Base-by-base conservation (phyloP, 805 yeast genomes). In the Wickerhamiella hasegawae region DNA sequence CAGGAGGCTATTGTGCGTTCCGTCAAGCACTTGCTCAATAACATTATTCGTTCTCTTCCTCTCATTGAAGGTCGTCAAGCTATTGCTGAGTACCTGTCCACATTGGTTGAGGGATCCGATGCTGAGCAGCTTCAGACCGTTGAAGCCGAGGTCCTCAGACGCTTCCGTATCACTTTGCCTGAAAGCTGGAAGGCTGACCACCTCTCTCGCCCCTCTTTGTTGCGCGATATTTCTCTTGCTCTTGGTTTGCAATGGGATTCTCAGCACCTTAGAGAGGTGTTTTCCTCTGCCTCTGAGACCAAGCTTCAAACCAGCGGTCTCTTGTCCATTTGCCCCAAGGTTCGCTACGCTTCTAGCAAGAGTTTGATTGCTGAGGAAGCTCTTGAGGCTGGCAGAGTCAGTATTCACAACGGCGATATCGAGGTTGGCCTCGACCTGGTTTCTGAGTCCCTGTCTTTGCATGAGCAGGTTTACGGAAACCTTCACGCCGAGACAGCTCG, bases 241-340 rank as follows among this genome's bases (percentile, higher is more conserved):
- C 71, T 75, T 46, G 97, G 97, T 58, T 71, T 87, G 35, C 98
- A 90, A 62, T 76, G 94, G 80, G 58, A 63, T 40, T 62, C 68
- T 9, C 66, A 58, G 41, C 28, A 8, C 14, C 8, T 25, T 12
- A 12, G 14, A 12, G 28, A 6, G 6, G 28, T 6, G 6, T 6
- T 5, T 12, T n/a, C 14, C 14, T 22, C 24, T 22, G 8, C 24
- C 11, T 22, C 24, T 8, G 28, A 21, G 29, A 18, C 14, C 9
- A 14, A 18, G 19, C 43, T 70, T 9, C 69, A 71, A 46, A 60
- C 72, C 14, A 71, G 65, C 15, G 94, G 84, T 52, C 65, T 87
- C 33, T 47, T 72, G 18, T 63, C 74, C 19, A 62, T 90, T 37
- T 71, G 73, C 28, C 96, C 97, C 24, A 54, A 72, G n/a, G 63